These are phyloP conservation scores for Acanthamoeba culbertsoni DNA, from an alignment of 208 protist species.

Conservation along the genomic window DNA sequence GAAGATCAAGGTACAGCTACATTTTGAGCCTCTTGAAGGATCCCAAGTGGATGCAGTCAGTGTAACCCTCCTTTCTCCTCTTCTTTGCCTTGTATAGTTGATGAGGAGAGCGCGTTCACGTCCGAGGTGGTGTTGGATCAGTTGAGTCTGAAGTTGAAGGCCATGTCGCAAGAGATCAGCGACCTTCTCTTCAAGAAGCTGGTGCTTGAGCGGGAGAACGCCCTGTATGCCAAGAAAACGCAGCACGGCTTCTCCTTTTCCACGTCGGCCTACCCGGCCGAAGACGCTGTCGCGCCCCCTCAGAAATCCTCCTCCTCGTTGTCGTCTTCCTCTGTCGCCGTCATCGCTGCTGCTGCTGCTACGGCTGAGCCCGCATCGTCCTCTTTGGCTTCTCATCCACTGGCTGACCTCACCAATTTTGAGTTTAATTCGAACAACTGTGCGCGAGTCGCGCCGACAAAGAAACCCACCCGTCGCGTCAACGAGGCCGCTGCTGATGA, in stretches of 20 bases:
- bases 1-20: background rate
- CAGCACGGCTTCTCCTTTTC: background rate
- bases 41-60: too few relatives aligned
- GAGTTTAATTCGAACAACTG: too few relatives aligned
- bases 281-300: background rate
- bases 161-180: background rate
- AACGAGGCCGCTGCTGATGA: too few relatives aligned
- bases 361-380: background rate
- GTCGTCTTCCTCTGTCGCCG: background rate
- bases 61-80: background rate
- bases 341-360: background rate
- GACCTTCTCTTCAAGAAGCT: conserved; percentile 11
- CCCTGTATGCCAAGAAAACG: background rate
- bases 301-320: background rate
- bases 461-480: too few relatives aligned
- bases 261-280: background rate
- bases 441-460: too few relatives aligned
- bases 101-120: background rate
- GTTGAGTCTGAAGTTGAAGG: background rate
- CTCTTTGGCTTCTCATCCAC: background rate
- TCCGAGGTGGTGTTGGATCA: background rate
- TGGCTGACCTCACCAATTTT: conserved; percentile 16
- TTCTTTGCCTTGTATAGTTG: background rate
- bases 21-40: too few relatives aligned
- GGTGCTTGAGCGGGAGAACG: background rate